A percentile compares a stretch with the other conserved stretches of the same genome.
These are phyloP conservation scores for Ploettnerulaceae sp. DNA, from an alignment of 2,329 filamentous ascomycete species.

Conservation along the genomic window DNA sequence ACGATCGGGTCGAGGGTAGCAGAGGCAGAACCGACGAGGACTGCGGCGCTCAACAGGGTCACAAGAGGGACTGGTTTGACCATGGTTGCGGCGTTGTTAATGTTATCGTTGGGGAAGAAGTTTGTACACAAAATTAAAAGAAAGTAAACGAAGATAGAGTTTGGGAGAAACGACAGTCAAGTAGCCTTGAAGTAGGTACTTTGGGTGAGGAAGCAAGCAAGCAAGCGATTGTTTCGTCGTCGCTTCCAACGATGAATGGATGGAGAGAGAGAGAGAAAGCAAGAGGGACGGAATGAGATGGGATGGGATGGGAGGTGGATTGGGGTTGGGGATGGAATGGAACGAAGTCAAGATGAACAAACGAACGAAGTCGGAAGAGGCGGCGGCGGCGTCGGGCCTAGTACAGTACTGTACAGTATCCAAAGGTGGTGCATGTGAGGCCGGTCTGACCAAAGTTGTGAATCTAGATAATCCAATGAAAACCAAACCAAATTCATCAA, in stretches of 20 bases:
- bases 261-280: not conserved
- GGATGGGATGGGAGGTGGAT: too few species aligned
- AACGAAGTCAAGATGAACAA: not conserved
- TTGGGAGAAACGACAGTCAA: constrained; percentile 1
- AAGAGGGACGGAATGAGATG: not conserved
- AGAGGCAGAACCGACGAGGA: constrained; percentile 25
- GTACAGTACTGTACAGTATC: too few species aligned
- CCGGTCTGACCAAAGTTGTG: too few species aligned
- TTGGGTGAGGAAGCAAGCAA: not conserved
- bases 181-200: too few species aligned
- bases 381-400: too few species aligned
- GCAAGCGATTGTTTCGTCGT: not conserved
- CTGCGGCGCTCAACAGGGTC: constrained; percentile 16
- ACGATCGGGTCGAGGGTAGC: constrained; percentile 52
- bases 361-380: not conserved
- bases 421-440: too few species aligned
- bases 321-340: not conserved
- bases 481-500: too few species aligned
- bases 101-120: not conserved
- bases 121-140: not conserved
- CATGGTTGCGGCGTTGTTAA: constrained; percentile 6
- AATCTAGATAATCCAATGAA: too few species aligned
- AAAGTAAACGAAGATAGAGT: not conserved
- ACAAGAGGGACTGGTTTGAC: constrained; percentile 12
- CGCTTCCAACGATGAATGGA: not conserved